A percentile compares a stretch with the other conserved stretches of the same genome.
Conservation (phyloP, 2,329 filamentous ascomycete species). For the Pestalotiopsis sp. region DNA sequence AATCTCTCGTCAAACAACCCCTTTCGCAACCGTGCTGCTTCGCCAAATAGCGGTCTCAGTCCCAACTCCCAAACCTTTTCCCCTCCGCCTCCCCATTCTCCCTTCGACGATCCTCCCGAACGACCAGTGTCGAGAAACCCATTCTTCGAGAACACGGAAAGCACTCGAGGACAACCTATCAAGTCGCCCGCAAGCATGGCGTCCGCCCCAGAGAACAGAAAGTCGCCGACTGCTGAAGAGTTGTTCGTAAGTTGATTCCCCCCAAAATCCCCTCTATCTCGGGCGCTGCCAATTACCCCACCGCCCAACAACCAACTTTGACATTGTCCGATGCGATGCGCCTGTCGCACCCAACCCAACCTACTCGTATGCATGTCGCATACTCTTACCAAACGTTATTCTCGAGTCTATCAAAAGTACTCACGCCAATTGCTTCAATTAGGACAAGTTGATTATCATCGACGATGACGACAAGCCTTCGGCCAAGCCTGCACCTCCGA, state of each 20-base stretch:
- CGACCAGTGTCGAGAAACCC: constrained; percentile 74
- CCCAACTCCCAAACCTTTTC: constrained; percentile 25
- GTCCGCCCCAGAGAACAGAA: constrained; percentile 44
- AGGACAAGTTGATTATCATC: constrained; percentile 69
- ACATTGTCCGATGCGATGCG: neutral
- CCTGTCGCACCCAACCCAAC: neutral
- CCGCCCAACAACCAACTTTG: neutral
- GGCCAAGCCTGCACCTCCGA: constrained; percentile 17
- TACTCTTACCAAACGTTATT: neutral
- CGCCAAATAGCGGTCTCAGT: constrained; percentile 44
- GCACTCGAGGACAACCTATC: constrained; percentile 31
- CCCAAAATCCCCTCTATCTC: constrained; percentile 4
- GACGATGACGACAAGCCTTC: constrained; percentile 48
- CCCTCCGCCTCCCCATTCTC: constrained; percentile 50
- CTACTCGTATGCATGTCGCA: neutral
- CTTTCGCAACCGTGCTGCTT: constrained; percentile 73
- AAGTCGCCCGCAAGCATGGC: constrained; percentile 54
- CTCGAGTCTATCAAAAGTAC: constrained; percentile 4
- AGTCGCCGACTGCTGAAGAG: constrained; percentile 64
- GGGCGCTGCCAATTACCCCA: neutral
- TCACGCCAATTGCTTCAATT: constrained; percentile 25
- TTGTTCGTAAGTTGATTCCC: constrained; percentile 69
- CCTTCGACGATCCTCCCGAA: constrained; percentile 61
- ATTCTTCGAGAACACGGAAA: constrained; percentile 63
- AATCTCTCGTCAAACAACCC: constrained; percentile 83